Percentiles rank a stretch among this genome's conserved stretches.
Conservation (phyloP, 2,329 filamentous ascomycete species). For the Cordyceps cateniannulata region DNA sequence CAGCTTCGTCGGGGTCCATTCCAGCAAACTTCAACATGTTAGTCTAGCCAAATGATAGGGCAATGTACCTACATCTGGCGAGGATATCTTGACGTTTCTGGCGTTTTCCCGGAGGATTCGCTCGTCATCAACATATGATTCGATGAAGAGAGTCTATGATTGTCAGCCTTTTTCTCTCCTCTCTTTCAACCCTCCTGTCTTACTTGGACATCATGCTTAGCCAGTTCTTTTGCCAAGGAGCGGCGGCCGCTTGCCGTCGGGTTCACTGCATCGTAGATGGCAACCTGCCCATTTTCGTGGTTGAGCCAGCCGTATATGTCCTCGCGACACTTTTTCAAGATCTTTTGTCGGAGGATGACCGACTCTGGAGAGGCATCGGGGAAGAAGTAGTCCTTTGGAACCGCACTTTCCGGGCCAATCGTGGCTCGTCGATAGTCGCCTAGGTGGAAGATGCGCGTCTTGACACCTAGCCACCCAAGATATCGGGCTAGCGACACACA, state of each 20-base stretch:
- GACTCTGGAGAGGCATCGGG: slow-evolving; percentile 88
- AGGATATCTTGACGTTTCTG: slow-evolving; percentile 94
- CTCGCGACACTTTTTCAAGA: slow-evolving; percentile 92
- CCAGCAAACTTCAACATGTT: slow-evolving; percentile 60
- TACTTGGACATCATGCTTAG: slow-evolving; percentile 93
- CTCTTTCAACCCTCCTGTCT: neutral
- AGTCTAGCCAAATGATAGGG: slow-evolving; percentile 7
- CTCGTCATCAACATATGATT: slow-evolving; percentile 90
- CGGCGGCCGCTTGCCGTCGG: slow-evolving; percentile 75
- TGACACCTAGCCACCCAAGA: slow-evolving; percentile 93
- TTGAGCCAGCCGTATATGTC: slow-evolving; percentile 96
- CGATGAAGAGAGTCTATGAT: slow-evolving; percentile 87
- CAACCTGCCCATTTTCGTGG: slow-evolving; percentile 95
- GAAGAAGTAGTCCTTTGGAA: slow-evolving; percentile 97
- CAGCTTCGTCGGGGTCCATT: slow-evolving; percentile 88
- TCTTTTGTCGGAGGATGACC: slow-evolving; percentile 92
- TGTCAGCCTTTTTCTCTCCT: neutral
- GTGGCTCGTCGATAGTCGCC: slow-evolving; percentile 94
- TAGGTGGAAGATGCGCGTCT: slow-evolving; percentile 94
- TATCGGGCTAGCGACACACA: slow-evolving; percentile 94
- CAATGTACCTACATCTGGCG: slow-evolving; percentile 66
- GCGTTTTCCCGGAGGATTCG: slow-evolving; percentile 94
- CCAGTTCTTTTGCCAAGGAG: slow-evolving; percentile 88
- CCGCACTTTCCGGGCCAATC: slow-evolving; percentile 71
- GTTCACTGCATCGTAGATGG: slow-evolving; percentile 98